Evolutionary conservation across 495 filamentous ascomycete genomes (phyloP).

Genomic region (Penicillium bialowiezense): DNA sequence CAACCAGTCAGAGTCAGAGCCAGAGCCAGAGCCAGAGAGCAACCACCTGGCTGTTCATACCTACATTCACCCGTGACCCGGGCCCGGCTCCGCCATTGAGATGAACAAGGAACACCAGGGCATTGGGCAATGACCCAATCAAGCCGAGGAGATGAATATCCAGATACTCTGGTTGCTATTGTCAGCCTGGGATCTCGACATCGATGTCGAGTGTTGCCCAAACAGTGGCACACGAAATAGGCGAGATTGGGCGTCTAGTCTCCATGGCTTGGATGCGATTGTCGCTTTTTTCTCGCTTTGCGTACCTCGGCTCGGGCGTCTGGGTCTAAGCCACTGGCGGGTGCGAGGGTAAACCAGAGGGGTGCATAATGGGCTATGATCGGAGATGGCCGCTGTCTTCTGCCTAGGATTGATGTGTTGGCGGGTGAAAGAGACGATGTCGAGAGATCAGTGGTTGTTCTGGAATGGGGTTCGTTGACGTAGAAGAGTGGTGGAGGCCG

Average conservation of each 20-base stretch:
- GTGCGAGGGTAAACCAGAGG: not conserved
- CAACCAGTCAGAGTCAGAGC: not conserved
- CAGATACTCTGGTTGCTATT: too few species aligned
- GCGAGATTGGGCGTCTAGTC: not conserved
- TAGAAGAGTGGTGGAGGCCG: too few species aligned
- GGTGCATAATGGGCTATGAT: not conserved
- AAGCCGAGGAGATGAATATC: too few species aligned
- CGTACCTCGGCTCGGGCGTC: not conserved
- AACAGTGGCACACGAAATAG: too few species aligned
- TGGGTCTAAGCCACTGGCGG: not conserved
- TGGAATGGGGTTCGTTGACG: too few species aligned
- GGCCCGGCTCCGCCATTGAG: not conserved
- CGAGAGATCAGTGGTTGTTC: too few species aligned
- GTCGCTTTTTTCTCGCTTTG: not conserved
- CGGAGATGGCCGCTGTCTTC: too few species aligned
- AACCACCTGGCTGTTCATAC: too few species aligned
- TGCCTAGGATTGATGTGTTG: not conserved
- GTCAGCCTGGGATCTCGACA: too few species aligned
- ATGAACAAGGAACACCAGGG: not conserved
- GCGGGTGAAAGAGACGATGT: not conserved
- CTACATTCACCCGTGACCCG: not conserved
- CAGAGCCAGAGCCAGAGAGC: too few species aligned
- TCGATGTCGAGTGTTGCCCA: too few species aligned
- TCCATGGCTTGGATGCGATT: too few species aligned
- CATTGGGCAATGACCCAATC: not conserved